Base-by-base conservation (phyloP, 2,329 filamentous ascomycete genomes). In the Pseudogymnoascus verrucosus region DNA sequence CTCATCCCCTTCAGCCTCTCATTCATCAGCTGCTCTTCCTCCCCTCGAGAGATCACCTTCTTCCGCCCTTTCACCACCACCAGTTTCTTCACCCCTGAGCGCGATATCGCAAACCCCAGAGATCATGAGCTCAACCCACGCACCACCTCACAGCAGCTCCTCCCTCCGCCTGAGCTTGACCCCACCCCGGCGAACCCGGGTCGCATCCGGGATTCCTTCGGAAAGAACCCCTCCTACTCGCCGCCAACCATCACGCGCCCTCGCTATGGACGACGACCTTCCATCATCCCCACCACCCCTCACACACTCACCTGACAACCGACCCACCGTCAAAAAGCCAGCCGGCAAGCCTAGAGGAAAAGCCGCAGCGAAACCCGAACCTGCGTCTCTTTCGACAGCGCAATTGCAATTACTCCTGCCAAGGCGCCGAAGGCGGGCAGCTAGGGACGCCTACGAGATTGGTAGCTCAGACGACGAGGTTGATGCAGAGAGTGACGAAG, bases 241-340 rank as follows among this genome's bases (percentile, higher is more conserved):
- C 21, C 34, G 60, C 14, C 64, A 65, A 28, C 64, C 63, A 37
- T 16, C 63, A 16, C 67, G 67, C 67, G 70, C 70, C 39, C 65
- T 64, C 28, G 66, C 37, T 40, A 26, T 34, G 28, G 28, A 62
- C 65, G 61, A 63, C 61, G 8, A 62, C 57, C 71, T 71, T 31
- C 69, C 71, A 19, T 88, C 86, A 1, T 88, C 85, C 2, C 86
- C 85, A 0, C 86, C 86, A 0, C 88, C 86, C 0, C 76, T 89
- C 3, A 89, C 85, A 3, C 85, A 88, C 69, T 89, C 86, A 0
- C 86, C 86, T 34, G 87, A 88, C 68, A 80, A 78, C 65, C 72
- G 68, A 60, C 7, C 70, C 74, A 1, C 70, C 71, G 28, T 51
- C 62, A 12, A 69, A 39, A 61, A 51, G 51, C 65, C 67, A 61